Base-by-base conservation (phyloP, 371 early-diverging fungal species). In the Polyrhizophydium stewartii region DNA sequence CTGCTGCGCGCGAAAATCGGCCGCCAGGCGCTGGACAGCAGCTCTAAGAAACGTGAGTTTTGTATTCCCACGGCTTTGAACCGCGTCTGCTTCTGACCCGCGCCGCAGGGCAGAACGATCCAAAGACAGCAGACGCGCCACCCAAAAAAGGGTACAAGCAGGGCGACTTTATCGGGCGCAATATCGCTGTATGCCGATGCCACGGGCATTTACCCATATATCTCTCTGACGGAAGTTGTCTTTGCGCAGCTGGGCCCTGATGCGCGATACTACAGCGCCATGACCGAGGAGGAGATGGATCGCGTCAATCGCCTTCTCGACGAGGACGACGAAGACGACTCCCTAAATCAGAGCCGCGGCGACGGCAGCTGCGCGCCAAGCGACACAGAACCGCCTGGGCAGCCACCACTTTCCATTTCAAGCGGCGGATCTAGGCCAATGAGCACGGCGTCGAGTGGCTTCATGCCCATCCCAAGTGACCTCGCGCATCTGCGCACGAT, bases 151-250 rank as follows among this genome's bases (percentile, higher is more conserved):
- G 70, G 27, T 78, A 78, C 62, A 58, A 63, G 43, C 64, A 56
- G 28, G 76, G 77, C 19, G 66, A 80, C 62, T 80, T 80, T 60
- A 74, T 80, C 28, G 56, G 65, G 49, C 47, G 80, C 31, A 80
- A 80, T 52, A 80, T 72, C 10, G 75, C 59, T 37, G 73, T 75
- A 56, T 32, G 70, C n/a, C 17, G 43, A 43, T 43, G 43, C 43
- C 16, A 17, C 43, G n/a, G n/a, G 43, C 50, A 21, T 24, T 25
- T 25, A 7, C 0, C 0, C 37, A 21, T n/a, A n/a, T n/a, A n/a
- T n/a, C n/a, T n/a, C n/a, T n/a, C n/a, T n/a, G n/a, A n/a, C n/a
- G n/a, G n/a, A n/a, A n/a, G n/a, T n/a, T n/a, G n/a, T n/a, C n/a
- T n/a, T n/a, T 45, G 6, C n/a, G 38, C 22, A 76, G 76, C 63